phyloP scores from a whole-genome alignment of 2,329 filamentous ascomycete genomes.

The Apiospora sp. region DNA sequence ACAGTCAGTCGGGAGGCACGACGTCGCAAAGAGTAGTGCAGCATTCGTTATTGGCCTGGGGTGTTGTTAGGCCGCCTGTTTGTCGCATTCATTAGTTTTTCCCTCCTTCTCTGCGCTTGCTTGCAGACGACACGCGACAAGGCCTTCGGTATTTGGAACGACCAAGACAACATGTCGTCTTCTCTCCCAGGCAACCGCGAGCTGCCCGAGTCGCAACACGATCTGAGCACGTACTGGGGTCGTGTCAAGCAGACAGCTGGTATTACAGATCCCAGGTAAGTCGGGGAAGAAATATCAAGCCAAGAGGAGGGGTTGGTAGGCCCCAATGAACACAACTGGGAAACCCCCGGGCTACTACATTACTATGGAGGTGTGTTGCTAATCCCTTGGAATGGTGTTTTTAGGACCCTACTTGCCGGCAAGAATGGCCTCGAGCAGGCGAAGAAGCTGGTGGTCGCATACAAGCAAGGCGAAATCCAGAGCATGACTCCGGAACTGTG shows the following conservation, averaged over 20 bases:
- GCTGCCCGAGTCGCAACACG: constrained; percentile 89
- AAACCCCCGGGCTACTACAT: background rate
- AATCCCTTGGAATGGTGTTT: background rate
- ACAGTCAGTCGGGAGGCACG: background rate
- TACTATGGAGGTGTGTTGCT: constrained; percentile 9
- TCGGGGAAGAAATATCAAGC: constrained; percentile 27
- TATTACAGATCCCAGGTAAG: constrained; percentile 95
- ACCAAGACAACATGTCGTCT: constrained; percentile 63
- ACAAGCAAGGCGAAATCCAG: constrained; percentile 83
- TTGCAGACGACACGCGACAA: background rate
- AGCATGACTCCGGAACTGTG: constrained; percentile 91
- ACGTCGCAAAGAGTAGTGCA: constrained; percentile 5
- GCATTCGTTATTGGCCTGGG: background rate
- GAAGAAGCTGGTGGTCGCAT: constrained; percentile 80
- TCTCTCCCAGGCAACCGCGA: constrained; percentile 76
- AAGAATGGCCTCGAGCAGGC: constrained; percentile 81
- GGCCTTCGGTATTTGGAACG: background rate
- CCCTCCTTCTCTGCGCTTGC: background rate
- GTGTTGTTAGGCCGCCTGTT: background rate
- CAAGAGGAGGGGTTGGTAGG: background rate
- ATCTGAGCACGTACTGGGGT: constrained; percentile 93
- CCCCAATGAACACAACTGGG: background rate
- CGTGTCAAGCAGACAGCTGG: constrained; percentile 88
- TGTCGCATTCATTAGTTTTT: background rate
- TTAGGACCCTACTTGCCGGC: constrained; percentile 86